Base-by-base conservation (phyloP, 23 red algal species). In the Gracilaria domingensis region DNA sequence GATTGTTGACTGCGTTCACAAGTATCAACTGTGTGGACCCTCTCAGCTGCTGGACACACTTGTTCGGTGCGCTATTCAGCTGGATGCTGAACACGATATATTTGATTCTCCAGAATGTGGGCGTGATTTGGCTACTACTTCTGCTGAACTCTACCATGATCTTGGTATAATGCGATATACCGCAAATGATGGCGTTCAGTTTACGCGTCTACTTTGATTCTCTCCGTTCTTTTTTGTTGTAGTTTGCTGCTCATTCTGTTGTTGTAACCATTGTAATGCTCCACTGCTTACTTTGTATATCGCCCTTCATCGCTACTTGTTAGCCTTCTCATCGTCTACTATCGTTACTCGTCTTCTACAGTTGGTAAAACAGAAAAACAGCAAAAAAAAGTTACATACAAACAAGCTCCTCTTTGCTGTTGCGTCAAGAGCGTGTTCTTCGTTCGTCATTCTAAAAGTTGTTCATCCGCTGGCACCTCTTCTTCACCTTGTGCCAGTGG, bases 141-240 rank as follows among this genome's bases (percentile, higher is more conserved):
- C 79, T 12, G 79, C 79, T 24, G 51, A 82, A 47, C 79, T 82
- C 4, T 82, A 82, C 49, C 79, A 82, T 62, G 79, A 82, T 36
- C 79, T 82, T 5, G 79, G 79, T 62, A 59, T 82, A 6, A 62
- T 82, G 53, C 45, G 79, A 12, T 82, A 62, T 34, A 45, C 76
- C 25, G 47, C 76, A 34, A 73, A 73, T 24, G 67, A 73, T 42
- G 67, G 35, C 33, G 23, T 73, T 44, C 33, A 73, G 23, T 73
- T 73, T 73, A 4, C 67, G 9, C 38, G 23, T 44, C 18, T 62
- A 18, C 59, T 1, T 29, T 62, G 26, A 30, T 30, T 29, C 24
- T 2, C 14, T n/a, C 29, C 59, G 2, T 18, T 62, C 26, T 8
- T 30, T 30, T 62, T 18, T 62, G 26, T 30, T 26, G 5, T 62